Conservation (phyloP, 179 eudicot genomes). For the Gypsophila paniculata region DNA sequence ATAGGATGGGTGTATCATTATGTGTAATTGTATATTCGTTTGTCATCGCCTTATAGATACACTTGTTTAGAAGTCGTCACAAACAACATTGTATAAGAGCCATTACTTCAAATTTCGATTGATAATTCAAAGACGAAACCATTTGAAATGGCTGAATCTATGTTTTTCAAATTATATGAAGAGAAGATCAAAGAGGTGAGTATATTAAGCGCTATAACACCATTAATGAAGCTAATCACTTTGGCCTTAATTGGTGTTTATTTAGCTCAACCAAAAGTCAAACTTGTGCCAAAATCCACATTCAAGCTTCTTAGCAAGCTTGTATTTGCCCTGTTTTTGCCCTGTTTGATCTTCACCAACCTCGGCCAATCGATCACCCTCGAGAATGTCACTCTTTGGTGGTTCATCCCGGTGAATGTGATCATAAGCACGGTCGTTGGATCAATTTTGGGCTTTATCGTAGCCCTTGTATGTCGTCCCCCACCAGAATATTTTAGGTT, state of each 20-base stretch:
- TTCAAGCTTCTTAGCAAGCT: slow-evolving; percentile 49
- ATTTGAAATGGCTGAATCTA: slow-evolving; percentile 24
- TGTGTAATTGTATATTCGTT: background rate
- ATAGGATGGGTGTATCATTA: background rate
- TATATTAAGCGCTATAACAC: slow-evolving; percentile 34
- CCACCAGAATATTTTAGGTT: slow-evolving; percentile 42
- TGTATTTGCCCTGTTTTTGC: slow-evolving; percentile 48
- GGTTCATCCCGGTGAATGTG: slow-evolving; percentile 49
- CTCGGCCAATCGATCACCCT: slow-evolving; percentile 43
- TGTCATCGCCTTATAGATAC: background rate
- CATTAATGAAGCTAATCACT: slow-evolving; percentile 41
- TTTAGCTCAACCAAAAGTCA: slow-evolving; percentile 35
- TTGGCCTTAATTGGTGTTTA: slow-evolving; percentile 39
- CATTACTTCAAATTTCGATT: background rate
- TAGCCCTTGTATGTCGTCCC: slow-evolving; percentile 39
- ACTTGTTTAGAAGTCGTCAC: background rate
- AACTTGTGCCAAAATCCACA: slow-evolving; percentile 42
- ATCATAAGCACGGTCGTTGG: slow-evolving; percentile 34
- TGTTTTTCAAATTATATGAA: slow-evolving; percentile 20
- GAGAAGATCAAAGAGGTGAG: slow-evolving; percentile 31
- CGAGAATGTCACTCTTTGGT: slow-evolving; percentile 41
- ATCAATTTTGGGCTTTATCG: slow-evolving; percentile 36
- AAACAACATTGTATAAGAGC: background rate
- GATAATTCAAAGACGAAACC: background rate
- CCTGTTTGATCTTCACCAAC: slow-evolving; percentile 45